Evolutionary conservation across 2,329 filamentous ascomycete genomes (phyloP), one percentile per base, ranked within the genome.

Genomic region (Penicillium sp.): DNA sequence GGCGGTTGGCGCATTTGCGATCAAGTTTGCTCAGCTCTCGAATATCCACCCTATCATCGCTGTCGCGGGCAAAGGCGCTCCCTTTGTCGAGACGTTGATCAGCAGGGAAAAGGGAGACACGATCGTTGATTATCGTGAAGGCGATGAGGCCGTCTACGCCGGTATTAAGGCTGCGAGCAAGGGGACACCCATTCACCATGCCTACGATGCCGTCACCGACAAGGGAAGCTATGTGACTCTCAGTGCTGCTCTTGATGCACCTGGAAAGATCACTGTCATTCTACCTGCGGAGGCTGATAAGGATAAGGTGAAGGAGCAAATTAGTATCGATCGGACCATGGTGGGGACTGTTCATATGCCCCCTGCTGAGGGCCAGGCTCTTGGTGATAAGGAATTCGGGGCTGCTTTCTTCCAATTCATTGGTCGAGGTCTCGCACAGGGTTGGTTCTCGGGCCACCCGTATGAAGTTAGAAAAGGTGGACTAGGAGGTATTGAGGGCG

Each of bases 31-130:
- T 11, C 65, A 62, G 5, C 72, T 74, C 9, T 79, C 78, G 57
- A 82, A 84, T 66, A 83, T 88, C 59, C 83, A 87, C 68, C 86
- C 85, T 0, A 71, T 88, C 43, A 84, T 88, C 60, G 80, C 78
- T 58, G 76, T 88, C 8, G 84, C 85, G 0, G 85, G 85, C 7
- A 73, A 76, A 2, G 81, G 81, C 6, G 70, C 70, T 9, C 64
- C 77, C 2, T 81, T 81, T 61, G 83, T 87, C 4, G 75, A 82
- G 67, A 69, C 65, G 0, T 71, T 86, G 33, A 78, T 87, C 53
- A 80, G 85, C 65, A 68, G 69, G 10, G 70, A 68, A 50, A 82
- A 82, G 65, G 84, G 84, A 39, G 85, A 87, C 64, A 72, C 75
- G 0, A 72, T 87, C 23, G 68, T 88, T 56, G 85, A 88, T 72